Conservation (phyloP, 2,329 filamentous ascomycete species). For the Dactylellina drechsleri region DNA sequence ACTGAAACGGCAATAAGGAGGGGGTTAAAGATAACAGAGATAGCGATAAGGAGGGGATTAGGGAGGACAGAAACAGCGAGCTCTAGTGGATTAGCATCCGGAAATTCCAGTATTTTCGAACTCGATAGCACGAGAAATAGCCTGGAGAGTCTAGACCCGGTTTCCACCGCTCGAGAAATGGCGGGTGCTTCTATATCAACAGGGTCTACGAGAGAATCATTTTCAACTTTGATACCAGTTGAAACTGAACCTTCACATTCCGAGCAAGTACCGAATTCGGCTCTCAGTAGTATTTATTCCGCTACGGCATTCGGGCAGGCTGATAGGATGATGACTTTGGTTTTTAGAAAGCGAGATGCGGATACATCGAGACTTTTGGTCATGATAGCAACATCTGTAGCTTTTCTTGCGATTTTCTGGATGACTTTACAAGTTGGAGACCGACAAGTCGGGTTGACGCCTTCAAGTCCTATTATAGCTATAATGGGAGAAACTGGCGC, state of each 20-base stretch:
- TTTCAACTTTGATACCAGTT: background rate
- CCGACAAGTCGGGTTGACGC: constrained; percentile 9
- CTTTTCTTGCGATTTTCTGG: constrained; percentile 11
- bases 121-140: background rate
- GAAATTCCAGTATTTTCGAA: constrained; percentile 1
- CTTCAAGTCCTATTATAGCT: constrained; percentile 46
- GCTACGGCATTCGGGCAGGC: background rate
- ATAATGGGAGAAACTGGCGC: constrained; percentile 60
- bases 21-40: constrained; percentile 2
- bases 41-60: background rate
- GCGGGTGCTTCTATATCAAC: background rate
- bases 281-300: background rate
- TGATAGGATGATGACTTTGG: background rate
- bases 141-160: constrained; percentile 6
- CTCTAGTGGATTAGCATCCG: constrained; percentile 8
- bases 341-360: background rate
- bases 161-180: background rate
- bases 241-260: background rate
- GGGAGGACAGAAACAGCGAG: constrained; percentile 16
- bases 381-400: no score
- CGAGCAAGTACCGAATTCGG: background rate
- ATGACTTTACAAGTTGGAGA: background rate
- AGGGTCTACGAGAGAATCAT: background rate
- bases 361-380: no score
- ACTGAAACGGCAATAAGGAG: constrained; percentile 5